phyloP scores from a whole-genome alignment of 805 yeast genomes.

The Tetrapisispora fleetii region DNA sequence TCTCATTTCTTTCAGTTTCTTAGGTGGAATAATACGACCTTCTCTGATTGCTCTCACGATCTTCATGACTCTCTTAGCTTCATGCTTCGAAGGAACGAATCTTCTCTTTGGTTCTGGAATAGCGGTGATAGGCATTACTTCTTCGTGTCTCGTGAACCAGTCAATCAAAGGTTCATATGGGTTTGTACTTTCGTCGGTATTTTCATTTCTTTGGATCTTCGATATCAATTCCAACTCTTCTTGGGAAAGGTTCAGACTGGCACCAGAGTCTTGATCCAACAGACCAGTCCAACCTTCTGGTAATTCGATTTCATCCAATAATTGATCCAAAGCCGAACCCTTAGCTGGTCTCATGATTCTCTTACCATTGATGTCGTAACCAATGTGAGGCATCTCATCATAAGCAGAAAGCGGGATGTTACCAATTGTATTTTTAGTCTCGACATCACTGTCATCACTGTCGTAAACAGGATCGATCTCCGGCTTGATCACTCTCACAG shows the following conservation, averaged over 20 bases:
- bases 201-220: slow-evolving; percentile 76
- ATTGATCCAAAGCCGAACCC: slow-evolving; percentile 86
- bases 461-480: slow-evolving; percentile 94
- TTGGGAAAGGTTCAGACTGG: slow-evolving; percentile 64
- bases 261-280: slow-evolving; percentile 81
- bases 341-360: slow-evolving; percentile 98
- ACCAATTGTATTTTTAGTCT: slow-evolving; percentile 83
- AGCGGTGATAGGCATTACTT: slow-evolving; percentile 85
- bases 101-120: slow-evolving; percentile 96
- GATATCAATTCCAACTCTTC: slow-evolving; percentile 86
- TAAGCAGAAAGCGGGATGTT: slow-evolving; percentile 88
- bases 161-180: slow-evolving; percentile 93
- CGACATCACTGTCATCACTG: slow-evolving; percentile 81
- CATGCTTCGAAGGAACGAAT: slow-evolving; percentile 93
- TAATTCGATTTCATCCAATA: slow-evolving; percentile 81
- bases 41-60: slow-evolving; percentile 93
- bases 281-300: slow-evolving; percentile 99
- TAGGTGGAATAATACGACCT: slow-evolving; percentile 81
- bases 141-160: slow-evolving; percentile 84
- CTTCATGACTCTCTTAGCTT: slow-evolving; percentile 93
- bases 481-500: slow-evolving; percentile 66
- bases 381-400: slow-evolving; percentile 95
- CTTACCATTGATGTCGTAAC: slow-evolving; percentile 94
- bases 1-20: slow-evolving; percentile 40
- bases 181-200: slow-evolving; percentile 66